Conservation (phyloP, 768 basidiomycete species). For the Polyporus arcularius region DNA sequence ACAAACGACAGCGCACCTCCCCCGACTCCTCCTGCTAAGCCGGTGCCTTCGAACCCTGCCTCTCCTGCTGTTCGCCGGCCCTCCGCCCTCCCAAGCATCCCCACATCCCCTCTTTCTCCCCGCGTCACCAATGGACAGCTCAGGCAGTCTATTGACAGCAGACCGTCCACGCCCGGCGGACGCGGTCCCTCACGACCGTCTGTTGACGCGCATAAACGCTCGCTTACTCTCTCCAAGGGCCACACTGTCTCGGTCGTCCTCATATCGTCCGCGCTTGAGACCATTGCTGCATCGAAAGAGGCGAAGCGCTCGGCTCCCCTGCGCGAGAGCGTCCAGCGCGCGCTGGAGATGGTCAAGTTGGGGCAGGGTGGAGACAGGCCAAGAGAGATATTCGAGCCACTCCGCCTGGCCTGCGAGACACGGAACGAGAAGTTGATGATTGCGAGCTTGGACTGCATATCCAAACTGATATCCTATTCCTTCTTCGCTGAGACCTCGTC, state of each 20-base stretch:
- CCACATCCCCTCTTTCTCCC: constrained; percentile 8
- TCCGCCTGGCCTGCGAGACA: constrained; percentile 95
- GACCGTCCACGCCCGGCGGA: constrained; percentile 21
- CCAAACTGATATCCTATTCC: constrained; percentile 95
- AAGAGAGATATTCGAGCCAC: constrained; percentile 92
- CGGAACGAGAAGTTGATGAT: constrained; percentile 92
- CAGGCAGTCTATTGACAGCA: constrained; percentile 15
- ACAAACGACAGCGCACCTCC: constrained; percentile 10
- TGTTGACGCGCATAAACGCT: constrained; percentile 33
- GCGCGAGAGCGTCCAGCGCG: constrained; percentile 78
- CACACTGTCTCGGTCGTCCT: constrained; percentile 77
- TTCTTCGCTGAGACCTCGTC: constrained; percentile 82
- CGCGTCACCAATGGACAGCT: constrained; percentile 11
- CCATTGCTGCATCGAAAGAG: constrained; percentile 84
- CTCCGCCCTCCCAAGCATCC: constrained; percentile 17
- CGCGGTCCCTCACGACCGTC: constrained; percentile 25
- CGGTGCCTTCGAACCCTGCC: constrained; percentile 11
- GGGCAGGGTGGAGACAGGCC: constrained; percentile 76
- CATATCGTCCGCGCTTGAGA: constrained; percentile 83
- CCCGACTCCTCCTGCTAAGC: constrained; percentile 29
- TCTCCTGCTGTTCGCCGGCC: constrained; percentile 24
- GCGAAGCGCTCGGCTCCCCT: constrained; percentile 82
- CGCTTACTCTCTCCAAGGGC: constrained; percentile 50
- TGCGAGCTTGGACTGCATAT: constrained; percentile 95
- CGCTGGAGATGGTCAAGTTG: constrained; percentile 77